phyloP scores from a whole-genome alignment of 768 basidiomycete genomes.

The Leucosporidium scottii region DNA sequence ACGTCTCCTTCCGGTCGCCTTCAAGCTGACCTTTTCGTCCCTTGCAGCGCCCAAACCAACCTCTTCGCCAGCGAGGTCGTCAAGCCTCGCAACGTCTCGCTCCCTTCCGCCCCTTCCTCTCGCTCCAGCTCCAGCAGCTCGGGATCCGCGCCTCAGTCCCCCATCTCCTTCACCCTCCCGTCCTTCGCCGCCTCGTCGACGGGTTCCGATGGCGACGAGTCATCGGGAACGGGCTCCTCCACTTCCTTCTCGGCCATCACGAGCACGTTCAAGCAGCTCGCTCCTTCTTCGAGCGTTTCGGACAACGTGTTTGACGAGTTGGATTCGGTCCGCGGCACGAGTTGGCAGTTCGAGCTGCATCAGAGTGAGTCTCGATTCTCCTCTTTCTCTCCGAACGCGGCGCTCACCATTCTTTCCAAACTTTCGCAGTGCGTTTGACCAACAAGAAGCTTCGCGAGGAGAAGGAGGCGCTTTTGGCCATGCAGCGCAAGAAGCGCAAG shows the following conservation, averaged over 20 bases:
- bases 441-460: constrained; percentile 38
- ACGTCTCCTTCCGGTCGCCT: neutral
- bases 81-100: neutral
- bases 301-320: constrained; percentile 68
- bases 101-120: neutral
- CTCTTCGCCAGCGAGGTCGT: neutral
- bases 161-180: neutral
- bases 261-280: constrained; percentile 34
- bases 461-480: constrained; percentile 26
- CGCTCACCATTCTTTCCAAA: too few relatives aligned
- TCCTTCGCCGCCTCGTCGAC: neutral
- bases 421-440: constrained; percentile 16
- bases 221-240: neutral
- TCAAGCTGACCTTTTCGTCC: neutral
- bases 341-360: constrained; percentile 64
- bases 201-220: neutral
- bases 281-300: constrained; percentile 1
- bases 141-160: neutral
- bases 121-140: neutral
- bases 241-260: constrained; percentile 30
- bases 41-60: neutral
- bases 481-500: constrained; percentile 24
- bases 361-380: constrained; percentile 18
- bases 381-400: too few relatives aligned
- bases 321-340: constrained; percentile 58